Evolutionary conservation across 768 basidiomycete genomes (phyloP), one percentile per base, ranked within the genome.

Genomic region (Boletellus emodensis): DNA sequence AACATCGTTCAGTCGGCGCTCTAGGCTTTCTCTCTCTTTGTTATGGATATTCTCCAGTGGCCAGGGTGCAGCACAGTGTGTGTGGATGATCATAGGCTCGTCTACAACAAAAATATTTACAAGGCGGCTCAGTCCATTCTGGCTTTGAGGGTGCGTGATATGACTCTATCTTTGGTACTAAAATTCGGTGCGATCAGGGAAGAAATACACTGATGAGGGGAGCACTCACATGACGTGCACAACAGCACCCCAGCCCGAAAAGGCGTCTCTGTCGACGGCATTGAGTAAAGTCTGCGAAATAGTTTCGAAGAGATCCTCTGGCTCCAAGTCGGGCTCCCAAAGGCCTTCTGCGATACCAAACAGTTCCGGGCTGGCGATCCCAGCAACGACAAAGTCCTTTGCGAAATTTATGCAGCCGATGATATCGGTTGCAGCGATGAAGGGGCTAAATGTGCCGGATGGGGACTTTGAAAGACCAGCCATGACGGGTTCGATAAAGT

Each of bases 251-350:
- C 93, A 97, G 52, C 96, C 96, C 48, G 94, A 96, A 68, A 83
- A 91, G 18, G 95, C 94, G 71, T 98, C 96, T 41, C 96, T 81
- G 66, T 99, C 96, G 32, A 97, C 86, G 6, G 93, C 90, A 61
- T 94, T 98, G 69, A 98, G 69, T 53, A 99, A 71, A 7, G 94
- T 94, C 70, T 99, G 96, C 26, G 91, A 93, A 62, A 97, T 94
- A 2, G 96, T 98, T 75, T 99, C 96, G 63, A 99, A 99, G 40
- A 99, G 74, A 68, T 98, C 96, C 63, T 98, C 96, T 13, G 94
- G 83, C 65, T 86, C 94, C 67, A 99, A 75, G 68, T 94, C 90
- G 9, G 95, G 94, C 71, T 99, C 96, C 96, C 96, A 99, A 28
- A 99, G 78, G 3, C 94, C 93, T 70, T 99, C 96, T 37, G 96